Conservation (phyloP, 2,329 filamentous ascomycete genomes). For the Exophiala aquamarina region DNA sequence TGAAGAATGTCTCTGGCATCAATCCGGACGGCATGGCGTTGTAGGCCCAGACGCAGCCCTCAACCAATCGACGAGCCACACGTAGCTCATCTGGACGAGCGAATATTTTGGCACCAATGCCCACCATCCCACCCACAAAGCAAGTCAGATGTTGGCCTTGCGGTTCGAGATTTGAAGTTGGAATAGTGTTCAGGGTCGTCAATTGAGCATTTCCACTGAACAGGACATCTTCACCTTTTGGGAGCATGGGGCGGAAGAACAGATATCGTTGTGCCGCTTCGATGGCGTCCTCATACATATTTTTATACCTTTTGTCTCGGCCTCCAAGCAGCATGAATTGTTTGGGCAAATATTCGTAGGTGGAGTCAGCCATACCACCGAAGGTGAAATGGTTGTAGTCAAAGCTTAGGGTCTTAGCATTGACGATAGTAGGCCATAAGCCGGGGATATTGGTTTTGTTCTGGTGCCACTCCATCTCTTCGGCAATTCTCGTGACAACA, state of each 20-base stretch:
- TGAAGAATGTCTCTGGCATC: constrained; percentile 61
- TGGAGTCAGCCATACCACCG: constrained; percentile 56
- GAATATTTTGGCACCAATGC: constrained; percentile 64
- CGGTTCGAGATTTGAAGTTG: constrained; percentile 28
- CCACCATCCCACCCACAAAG: constrained; percentile 71
- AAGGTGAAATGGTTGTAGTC: constrained; percentile 48
- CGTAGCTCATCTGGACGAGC: constrained; percentile 54
- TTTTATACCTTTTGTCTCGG: constrained; percentile 60
- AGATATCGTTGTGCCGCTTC: constrained; percentile 70
- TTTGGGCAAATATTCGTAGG: constrained; percentile 61
- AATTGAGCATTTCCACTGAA: constrained; percentile 51
- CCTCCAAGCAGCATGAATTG: constrained; percentile 77
- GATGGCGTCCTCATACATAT: constrained; percentile 68
- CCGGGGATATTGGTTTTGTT: constrained; percentile 38
- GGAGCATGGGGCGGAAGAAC: constrained; percentile 74
- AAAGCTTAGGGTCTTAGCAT: constrained; percentile 30
- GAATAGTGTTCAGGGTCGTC: constrained; percentile 28
- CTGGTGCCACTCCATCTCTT: constrained; percentile 36
- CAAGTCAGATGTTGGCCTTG: constrained; percentile 64
- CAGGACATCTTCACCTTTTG: constrained; percentile 67
- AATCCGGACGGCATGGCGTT: constrained; percentile 56
- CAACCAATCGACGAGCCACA: constrained; percentile 58
- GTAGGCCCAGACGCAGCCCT: constrained; percentile 66
- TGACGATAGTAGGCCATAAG: constrained; percentile 40
- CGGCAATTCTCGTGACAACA: constrained; percentile 37